Conservation (phyloP, 2,329 filamentous ascomycete genomes). For the Talaromyces atroroseus region DNA sequence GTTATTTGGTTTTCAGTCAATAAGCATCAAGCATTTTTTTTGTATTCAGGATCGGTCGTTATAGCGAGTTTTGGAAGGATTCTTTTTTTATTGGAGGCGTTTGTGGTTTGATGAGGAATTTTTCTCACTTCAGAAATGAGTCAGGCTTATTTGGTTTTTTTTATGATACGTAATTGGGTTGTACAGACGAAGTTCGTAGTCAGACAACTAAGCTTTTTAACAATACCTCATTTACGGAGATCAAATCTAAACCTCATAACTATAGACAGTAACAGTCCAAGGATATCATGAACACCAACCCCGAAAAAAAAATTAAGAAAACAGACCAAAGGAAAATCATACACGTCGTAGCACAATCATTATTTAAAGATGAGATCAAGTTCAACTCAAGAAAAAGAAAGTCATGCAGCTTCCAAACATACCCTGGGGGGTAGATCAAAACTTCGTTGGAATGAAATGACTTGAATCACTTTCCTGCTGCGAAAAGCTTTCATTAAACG, state of each 20-base stretch:
- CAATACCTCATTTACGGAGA: neutral
- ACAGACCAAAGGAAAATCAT: neutral
- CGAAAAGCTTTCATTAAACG: conserved; percentile 64
- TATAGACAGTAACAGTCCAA: neutral
- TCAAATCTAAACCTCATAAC: neutral
- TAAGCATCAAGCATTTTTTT: neutral
- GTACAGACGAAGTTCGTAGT: neutral
- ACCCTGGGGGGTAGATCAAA: neutral
- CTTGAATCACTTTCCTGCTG: conserved; percentile 66
- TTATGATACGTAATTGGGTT: neutral
- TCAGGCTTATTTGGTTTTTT: neutral
- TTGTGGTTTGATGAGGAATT: neutral
- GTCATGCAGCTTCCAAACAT: too few relatives aligned
- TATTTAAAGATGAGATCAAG: neutral
- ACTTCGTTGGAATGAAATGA: conserved; percentile 51
- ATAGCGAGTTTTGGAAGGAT: neutral
- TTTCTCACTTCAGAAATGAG: neutral
- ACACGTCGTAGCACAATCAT: too few relatives aligned
- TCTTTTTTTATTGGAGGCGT: neutral
- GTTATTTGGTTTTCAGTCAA: neutral
- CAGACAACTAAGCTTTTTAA: neutral
- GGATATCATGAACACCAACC: neutral
- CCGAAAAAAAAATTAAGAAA: neutral
- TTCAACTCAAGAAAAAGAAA: too few relatives aligned
- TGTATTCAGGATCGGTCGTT: neutral